Percentiles rank a stretch among this genome's conserved stretches.
Conservation (phyloP, 2,329 filamentous ascomycete genomes). For the Raffaelea arxii region DNA sequence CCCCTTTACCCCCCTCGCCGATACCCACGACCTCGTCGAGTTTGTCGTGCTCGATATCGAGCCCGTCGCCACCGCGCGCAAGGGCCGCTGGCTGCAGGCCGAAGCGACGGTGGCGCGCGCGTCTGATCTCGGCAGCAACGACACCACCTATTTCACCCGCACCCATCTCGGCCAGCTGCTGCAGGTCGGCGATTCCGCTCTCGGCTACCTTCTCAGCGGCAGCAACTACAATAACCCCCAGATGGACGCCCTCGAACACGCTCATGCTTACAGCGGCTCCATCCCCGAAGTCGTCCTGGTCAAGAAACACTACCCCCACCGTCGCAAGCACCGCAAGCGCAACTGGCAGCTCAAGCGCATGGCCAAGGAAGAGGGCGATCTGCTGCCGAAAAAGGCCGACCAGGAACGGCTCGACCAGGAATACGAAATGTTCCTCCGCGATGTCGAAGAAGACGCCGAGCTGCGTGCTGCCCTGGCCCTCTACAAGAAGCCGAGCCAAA, state of each 20-base stretch:
- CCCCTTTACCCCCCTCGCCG: constrained; percentile 75
- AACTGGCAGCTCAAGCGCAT: constrained; percentile 96
- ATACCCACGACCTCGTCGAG: constrained; percentile 76
- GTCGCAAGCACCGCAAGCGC: constrained; percentile 71
- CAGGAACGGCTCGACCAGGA: constrained; percentile 83
- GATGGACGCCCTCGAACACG: constrained; percentile 73
- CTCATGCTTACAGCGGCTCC: constrained; percentile 61
- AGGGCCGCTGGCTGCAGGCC: constrained; percentile 74
- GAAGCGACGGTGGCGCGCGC: constrained; percentile 84
- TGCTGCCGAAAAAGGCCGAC: constrained; percentile 78
- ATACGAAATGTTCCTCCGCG: constrained; percentile 93
- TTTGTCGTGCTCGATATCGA: constrained; percentile 96
- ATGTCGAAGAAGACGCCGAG: constrained; percentile 93
- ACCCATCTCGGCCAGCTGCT: constrained; percentile 84
- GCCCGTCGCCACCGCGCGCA: constrained; percentile 58
- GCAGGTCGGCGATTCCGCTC: constrained; percentile 79
- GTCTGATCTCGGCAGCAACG: constrained; percentile 76
- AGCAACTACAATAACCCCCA: constrained; percentile 88
- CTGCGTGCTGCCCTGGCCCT: constrained; percentile 73
- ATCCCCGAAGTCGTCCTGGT: constrained; percentile 92
- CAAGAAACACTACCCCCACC: constrained; percentile 85
- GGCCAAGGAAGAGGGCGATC: constrained; percentile 78
- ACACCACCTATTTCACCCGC: constrained; percentile 78
- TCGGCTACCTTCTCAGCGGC: constrained; percentile 87
- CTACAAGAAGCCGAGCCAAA: constrained; percentile 61